These are phyloP conservation scores for Pneumocystis carinii DNA, from an alignment of 1,139 yeast genomes.

Conservation along the genomic window DNA sequence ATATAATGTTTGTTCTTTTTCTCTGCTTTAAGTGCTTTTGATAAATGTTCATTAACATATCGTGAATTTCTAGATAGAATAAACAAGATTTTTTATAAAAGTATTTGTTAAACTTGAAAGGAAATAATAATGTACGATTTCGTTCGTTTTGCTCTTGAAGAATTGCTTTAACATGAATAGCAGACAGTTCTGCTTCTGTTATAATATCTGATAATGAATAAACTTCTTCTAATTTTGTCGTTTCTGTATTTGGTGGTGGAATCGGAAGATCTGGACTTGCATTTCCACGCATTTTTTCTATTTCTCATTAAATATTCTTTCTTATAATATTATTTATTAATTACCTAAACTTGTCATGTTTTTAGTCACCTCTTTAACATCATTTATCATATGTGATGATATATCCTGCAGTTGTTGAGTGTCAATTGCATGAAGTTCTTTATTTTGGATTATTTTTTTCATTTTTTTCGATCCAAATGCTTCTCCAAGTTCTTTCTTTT, in stretches of 20 bases:
- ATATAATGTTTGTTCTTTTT: slow-evolving; percentile 20
- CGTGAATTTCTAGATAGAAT: slow-evolving; percentile 49
- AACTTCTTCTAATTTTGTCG: slow-evolving; percentile 66
- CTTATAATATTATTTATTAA: background rate
- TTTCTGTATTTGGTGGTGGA: slow-evolving; percentile 60
- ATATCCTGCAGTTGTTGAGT: slow-evolving; percentile 59
- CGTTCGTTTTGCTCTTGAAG: slow-evolving; percentile 28
- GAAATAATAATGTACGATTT: slow-evolving; percentile 11
- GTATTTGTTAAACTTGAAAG: slow-evolving; percentile 6
- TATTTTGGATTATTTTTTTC: slow-evolving; percentile 69
- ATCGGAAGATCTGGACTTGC: slow-evolving; percentile 62
- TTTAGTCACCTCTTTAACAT: slow-evolving; percentile 55
- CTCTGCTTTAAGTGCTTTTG: slow-evolving; percentile 24
- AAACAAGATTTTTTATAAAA: slow-evolving; percentile 15
- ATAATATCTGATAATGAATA: slow-evolving; percentile 62
- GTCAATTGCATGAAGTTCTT: slow-evolving; percentile 74
- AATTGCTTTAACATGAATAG: slow-evolving; percentile 47
- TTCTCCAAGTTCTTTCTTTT: slow-evolving; percentile 77
- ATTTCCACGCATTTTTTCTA: slow-evolving; percentile 28
- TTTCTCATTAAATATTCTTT: slow-evolving; percentile 26
- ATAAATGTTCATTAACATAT: slow-evolving; percentile 39
- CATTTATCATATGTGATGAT: slow-evolving; percentile 69
- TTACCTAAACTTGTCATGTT: slow-evolving; percentile 47
- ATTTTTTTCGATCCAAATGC: slow-evolving; percentile 97
- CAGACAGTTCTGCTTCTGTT: slow-evolving; percentile 47